phyloP scores from a whole-genome alignment of 805 yeast genomes.

The Scheffersomyces amazonensis region DNA sequence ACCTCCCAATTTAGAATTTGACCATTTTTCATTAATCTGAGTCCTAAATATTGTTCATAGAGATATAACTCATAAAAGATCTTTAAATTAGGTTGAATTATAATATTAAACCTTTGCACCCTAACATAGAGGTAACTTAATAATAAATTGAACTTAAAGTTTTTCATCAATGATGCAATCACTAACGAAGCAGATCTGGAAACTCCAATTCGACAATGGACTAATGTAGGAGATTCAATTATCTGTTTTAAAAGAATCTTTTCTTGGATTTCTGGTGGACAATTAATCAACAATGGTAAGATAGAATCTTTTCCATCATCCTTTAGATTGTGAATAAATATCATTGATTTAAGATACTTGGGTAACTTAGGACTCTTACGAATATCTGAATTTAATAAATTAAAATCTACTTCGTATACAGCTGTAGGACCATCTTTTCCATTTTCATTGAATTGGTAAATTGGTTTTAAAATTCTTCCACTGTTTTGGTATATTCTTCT shows the following conservation, averaged over 20 bases:
- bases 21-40: conserved; percentile 7
- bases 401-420: conserved; percentile 17
- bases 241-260: conserved; percentile 16
- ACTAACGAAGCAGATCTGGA: conserved; percentile 41
- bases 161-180: conserved; percentile 37
- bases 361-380: not conserved
- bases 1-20: conserved; percentile 25
- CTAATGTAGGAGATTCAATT: conserved; percentile 15
- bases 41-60: conserved; percentile 21
- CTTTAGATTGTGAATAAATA: conserved; percentile 31
- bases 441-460: conserved; percentile 14
- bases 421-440: not conserved
- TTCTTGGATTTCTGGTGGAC: conserved; percentile 28
- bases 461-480: conserved; percentile 10
- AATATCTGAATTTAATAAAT: not conserved
- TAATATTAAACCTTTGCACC: conserved; percentile 37
- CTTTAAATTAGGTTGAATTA: conserved; percentile 40
- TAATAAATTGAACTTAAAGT: conserved; percentile 24
- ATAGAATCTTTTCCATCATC: conserved; percentile 40
- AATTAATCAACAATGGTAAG: conserved; percentile 21
- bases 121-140: conserved; percentile 36
- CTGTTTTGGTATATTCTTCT: not conserved
- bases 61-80: conserved; percentile 35
- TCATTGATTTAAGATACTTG: conserved; percentile 7
- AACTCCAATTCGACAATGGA: conserved; percentile 42